phyloP scores from a whole-genome alignment of 352 stramenopile species.

The Phytophthora colocasiae region DNA sequence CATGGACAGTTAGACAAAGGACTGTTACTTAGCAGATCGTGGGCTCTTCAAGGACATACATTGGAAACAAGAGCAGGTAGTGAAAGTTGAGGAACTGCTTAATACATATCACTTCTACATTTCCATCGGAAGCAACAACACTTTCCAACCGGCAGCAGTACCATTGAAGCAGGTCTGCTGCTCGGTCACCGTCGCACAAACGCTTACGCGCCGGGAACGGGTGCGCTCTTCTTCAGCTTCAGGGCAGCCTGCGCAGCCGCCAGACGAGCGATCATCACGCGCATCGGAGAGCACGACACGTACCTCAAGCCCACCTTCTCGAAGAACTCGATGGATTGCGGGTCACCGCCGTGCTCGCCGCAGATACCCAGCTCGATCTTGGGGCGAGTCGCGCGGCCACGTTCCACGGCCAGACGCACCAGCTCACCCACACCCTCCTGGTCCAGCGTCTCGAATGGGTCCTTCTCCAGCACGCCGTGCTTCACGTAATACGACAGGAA shows the following conservation, averaged over 20 bases:
- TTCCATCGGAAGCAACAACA: too few species aligned
- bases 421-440: slow-evolving; percentile 36
- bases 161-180: slow-evolving; percentile 1
- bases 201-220: slow-evolving; percentile 17
- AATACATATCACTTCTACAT: too few species aligned
- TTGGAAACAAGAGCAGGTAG: too few species aligned
- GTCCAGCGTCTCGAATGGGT: slow-evolving; percentile 39
- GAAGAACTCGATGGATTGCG: slow-evolving; percentile 38
- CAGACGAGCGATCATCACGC: slow-evolving; percentile 36
- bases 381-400: slow-evolving; percentile 24
- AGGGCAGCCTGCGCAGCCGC: slow-evolving; percentile 32
- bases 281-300: slow-evolving; percentile 35
- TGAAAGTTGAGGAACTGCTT: too few species aligned
- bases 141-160: slow-evolving; percentile 2
- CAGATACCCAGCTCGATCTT: slow-evolving; percentile 25
- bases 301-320: slow-evolving; percentile 31
- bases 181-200: neutral
- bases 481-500: slow-evolving; percentile 38
- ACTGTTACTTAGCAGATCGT: too few species aligned
- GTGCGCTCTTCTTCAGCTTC: slow-evolving; percentile 34
- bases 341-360: slow-evolving; percentile 25
- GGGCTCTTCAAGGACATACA: too few species aligned
- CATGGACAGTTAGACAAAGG: too few species aligned
- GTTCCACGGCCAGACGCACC: slow-evolving; percentile 26
- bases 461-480: slow-evolving; percentile 34